Evolutionary conservation across 176 grass and related monocot species (phyloP).

Genomic region (Paspalum vaginatum): DNA sequence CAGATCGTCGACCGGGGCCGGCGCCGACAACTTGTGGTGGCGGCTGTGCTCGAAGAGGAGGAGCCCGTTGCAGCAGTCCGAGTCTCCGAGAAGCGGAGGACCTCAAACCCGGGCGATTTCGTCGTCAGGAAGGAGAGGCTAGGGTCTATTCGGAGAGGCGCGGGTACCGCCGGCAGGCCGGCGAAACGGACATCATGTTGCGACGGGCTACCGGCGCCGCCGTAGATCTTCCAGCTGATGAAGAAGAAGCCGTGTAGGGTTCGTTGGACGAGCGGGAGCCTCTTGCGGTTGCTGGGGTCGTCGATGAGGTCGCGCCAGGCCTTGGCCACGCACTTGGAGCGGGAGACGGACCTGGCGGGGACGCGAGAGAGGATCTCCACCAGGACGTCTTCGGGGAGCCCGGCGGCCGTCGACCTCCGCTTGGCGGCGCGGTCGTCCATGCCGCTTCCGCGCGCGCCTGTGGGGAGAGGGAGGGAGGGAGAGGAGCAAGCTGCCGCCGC

Average conservation of each 20-base stretch:
- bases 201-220: too few species aligned
- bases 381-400: not conserved
- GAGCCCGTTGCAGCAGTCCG: not conserved
- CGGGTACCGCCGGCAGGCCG: not conserved
- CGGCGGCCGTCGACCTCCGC: not conserved
- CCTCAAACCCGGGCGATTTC: not conserved
- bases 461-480: too few species aligned
- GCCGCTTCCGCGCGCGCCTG: too few species aligned
- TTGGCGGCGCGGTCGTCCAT: slow-evolving; percentile 9
- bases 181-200: not conserved
- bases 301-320: slow-evolving; percentile 21
- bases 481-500: too few species aligned
- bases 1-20: not conserved
- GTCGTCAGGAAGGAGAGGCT: not conserved
- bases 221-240: too few species aligned
- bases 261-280: not conserved
- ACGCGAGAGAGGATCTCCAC: slow-evolving; percentile 16
- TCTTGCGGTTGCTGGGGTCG: not conserved
- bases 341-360: not conserved
- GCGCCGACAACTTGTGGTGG: not conserved
- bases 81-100: not conserved
- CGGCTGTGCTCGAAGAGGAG: not conserved
- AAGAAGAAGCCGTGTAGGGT: too few species aligned
- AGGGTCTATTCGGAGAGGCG: not conserved
- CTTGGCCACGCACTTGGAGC: slow-evolving; percentile 5